A percentile compares a stretch with the other conserved stretches of the same genome.
Conservation (phyloP, 2,329 filamentous ascomycete species). For the Aspergillus ochraceus region DNA sequence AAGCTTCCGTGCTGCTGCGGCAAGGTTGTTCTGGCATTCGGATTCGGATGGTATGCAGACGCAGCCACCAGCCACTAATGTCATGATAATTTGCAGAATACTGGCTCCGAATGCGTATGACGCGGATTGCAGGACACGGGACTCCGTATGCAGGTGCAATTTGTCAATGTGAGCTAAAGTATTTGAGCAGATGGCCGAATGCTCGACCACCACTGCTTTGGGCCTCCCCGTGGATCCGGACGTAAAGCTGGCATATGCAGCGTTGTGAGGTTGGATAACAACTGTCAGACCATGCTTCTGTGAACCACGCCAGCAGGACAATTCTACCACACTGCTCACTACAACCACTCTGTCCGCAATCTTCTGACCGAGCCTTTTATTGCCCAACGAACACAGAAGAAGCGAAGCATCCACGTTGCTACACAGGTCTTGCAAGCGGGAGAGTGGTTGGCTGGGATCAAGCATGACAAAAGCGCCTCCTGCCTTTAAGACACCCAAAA, state of each 20-base stretch:
- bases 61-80: not conserved
- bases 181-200: not conserved
- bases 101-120: not conserved
- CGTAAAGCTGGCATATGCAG: not conserved
- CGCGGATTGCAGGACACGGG: not conserved
- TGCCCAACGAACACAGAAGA: not conserved
- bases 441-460: constrained; percentile 27
- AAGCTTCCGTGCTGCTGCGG: not conserved
- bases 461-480: constrained; percentile 32
- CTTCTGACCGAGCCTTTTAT: not conserved
- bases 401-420: not conserved
- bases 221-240: not conserved
- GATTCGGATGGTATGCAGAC: not conserved
- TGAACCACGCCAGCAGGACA: no score
- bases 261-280: no score
- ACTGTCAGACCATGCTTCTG: no score
- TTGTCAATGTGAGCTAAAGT: not conserved
- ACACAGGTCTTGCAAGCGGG: not conserved
- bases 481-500: constrained; percentile 32
- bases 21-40: not conserved
- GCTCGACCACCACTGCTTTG: not conserved
- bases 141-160: not conserved
- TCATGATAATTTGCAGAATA: not conserved
- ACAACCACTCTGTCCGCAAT: no score
- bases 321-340: no score